Conservation (phyloP, 2,329 filamentous ascomycete species). For the Capronia coronata region DNA sequence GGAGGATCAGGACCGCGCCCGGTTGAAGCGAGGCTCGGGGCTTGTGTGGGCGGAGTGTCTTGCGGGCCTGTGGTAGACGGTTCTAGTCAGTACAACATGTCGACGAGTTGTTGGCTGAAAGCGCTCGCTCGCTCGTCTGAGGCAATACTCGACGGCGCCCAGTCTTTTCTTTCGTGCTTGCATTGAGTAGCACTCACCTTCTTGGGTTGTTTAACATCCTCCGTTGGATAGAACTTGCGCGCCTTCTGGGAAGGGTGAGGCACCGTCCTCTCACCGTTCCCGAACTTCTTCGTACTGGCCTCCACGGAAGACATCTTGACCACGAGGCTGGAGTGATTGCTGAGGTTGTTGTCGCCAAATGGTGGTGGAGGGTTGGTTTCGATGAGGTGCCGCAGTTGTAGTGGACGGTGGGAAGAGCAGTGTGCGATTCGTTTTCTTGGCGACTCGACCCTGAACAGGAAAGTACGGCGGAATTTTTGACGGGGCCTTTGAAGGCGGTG, state of each 20-base stretch:
- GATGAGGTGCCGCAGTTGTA: not conserved
- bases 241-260: constrained; percentile 85
- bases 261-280: constrained; percentile 89
- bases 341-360: constrained; percentile 3
- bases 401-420: not conserved
- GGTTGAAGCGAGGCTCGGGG: constrained; percentile 84
- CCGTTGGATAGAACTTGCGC: constrained; percentile 97
- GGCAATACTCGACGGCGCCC: too few species aligned
- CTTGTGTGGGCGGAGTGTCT: constrained; percentile 80
- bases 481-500: not conserved
- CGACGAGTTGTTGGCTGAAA: not conserved
- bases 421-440: constrained; percentile 9
- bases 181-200: constrained; percentile 67
- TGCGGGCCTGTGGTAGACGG: constrained; percentile 69
- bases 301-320: constrained; percentile 51
- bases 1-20: constrained; percentile 95
- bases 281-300: constrained; percentile 83
- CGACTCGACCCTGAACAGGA: not conserved
- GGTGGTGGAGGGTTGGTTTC: constrained; percentile 3
- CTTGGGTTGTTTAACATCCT: constrained; percentile 81
- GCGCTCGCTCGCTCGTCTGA: too few species aligned
- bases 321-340: constrained; percentile 10
- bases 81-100: constrained; percentile 4
- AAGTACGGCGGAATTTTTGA: not conserved
- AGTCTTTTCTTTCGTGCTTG: not conserved